A percentile compares a stretch with the other conserved stretches of the same genome.
Evolutionary conservation across 371 early-diverging fungal species (phyloP).

Genomic region (Capillidium heterosporum): DNA sequence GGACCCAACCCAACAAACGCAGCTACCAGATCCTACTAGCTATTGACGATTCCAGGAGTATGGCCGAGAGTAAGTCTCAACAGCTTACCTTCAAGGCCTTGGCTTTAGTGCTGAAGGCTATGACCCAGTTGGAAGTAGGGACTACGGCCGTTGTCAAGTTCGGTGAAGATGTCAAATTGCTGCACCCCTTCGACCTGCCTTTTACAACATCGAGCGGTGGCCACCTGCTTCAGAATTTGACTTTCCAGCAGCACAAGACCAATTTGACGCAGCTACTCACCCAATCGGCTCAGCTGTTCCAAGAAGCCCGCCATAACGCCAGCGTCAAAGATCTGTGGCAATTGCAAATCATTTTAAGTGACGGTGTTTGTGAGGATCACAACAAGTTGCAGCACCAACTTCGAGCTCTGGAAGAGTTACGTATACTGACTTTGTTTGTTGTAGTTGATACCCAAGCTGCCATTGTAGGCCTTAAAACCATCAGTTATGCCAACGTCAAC

Average conservation of each 20-base stretch:
- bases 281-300: conserved; percentile 49
- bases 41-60: conserved; percentile 96
- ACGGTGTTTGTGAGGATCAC: conserved; percentile 93
- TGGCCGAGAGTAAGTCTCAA: conserved; percentile 76
- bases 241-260: conserved; percentile 82
- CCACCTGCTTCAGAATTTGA: conserved; percentile 63
- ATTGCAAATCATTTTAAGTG: conserved; percentile 86
- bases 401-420: conserved; percentile 60
- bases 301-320: conserved; percentile 34
- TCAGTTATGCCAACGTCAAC: conserved; percentile 44
- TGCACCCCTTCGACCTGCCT: conserved; percentile 84
- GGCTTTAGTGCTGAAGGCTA: conserved; percentile 75
- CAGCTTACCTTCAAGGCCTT: conserved; percentile 87
- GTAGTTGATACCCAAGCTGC: conserved; percentile 86
- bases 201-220: conserved; percentile 83
- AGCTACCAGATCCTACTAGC: conserved; percentile 97
- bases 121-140: conserved; percentile 87
- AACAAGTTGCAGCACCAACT: conserved; percentile 58
- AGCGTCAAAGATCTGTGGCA: conserved; percentile 73
- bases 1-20: conserved; percentile 93
- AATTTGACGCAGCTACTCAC: conserved; percentile 67
- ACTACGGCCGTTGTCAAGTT: conserved; percentile 77
- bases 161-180: conserved; percentile 65
- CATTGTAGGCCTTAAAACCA: conserved; percentile 73
- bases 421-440: conserved; percentile 88